Percentiles rank a stretch among this genome's conserved stretches.
These are phyloP conservation scores for Silybum marianum DNA, from an alignment of 129 eudicot genomes.

Conservation along the genomic window DNA sequence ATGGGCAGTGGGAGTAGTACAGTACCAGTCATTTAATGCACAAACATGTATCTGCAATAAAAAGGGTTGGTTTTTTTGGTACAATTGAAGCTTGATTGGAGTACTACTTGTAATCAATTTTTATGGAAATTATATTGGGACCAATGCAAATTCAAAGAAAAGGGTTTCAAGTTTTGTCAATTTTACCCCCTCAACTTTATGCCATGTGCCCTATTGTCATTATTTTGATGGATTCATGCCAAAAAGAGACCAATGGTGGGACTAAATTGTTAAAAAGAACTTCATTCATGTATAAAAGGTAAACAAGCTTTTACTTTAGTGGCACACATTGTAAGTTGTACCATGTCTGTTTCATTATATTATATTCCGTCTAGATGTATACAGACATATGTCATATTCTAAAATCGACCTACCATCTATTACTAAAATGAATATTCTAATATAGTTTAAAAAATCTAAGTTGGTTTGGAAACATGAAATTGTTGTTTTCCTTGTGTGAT, in stretches of 20 bases:
- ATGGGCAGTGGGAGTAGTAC: slow-evolving; percentile 14
- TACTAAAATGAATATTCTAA: background rate
- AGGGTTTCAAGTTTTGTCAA: slow-evolving; percentile 8
- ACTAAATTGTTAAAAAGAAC: background rate
- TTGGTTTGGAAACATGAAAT: background rate
- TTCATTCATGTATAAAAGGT: background rate
- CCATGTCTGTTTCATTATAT: background rate
- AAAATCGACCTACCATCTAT: background rate
- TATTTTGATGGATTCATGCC: slow-evolving; percentile 3
- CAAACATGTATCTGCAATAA: slow-evolving; percentile 19
- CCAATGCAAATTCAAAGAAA: background rate
- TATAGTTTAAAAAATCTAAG: background rate
- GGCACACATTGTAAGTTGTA: background rate
- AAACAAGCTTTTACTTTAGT: background rate
- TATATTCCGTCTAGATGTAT: background rate
- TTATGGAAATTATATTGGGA: slow-evolving; percentile 22
- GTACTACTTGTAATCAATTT: slow-evolving; percentile 17
- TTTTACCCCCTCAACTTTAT: slow-evolving; percentile 1
- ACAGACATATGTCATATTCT: background rate
- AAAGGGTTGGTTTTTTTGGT: slow-evolving; percentile 7
- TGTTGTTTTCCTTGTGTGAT: background rate
- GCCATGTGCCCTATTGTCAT: background rate
- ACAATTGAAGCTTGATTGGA: slow-evolving; percentile 9
- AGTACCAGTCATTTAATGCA: slow-evolving; percentile 34
- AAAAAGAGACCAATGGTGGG: background rate